These are phyloP conservation scores for Pythium sp. DNA, from an alignment of 352 stramenopile species.

Conservation along the genomic window DNA sequence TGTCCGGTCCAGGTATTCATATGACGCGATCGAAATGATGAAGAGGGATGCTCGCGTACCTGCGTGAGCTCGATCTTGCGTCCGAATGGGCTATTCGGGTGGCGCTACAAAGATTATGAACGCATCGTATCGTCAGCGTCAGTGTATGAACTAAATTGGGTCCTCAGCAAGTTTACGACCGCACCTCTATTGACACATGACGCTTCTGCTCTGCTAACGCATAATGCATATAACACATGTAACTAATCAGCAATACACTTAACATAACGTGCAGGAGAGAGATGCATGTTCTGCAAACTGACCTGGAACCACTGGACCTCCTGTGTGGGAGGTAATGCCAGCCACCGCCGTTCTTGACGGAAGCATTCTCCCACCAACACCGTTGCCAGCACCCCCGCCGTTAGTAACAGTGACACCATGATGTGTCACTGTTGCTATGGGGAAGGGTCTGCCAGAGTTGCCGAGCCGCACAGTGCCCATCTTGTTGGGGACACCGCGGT, in stretches of 20 bases:
- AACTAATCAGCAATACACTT: neutral
- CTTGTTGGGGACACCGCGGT: conserved; percentile 28
- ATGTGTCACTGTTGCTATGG: conserved; percentile 7
- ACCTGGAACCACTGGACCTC: neutral
- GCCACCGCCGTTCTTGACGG: neutral
- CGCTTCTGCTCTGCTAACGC: neutral
- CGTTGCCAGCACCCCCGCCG: too few species aligned
- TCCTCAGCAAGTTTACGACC: neutral
- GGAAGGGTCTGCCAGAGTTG: conserved; percentile 39
- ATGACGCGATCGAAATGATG: neutral
- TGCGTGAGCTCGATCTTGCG: conserved; percentile 35
- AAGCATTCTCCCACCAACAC: neutral
- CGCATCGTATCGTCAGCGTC: neutral
- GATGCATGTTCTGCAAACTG: neutral
- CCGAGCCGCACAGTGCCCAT: conserved; percentile 59
- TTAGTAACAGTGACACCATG: neutral
- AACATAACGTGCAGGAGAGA: neutral
- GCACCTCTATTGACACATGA: neutral
- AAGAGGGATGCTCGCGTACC: conserved; percentile 18
- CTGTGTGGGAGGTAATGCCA: neutral
- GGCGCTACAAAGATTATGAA: conserved; percentile 16
- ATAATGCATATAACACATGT: neutral
- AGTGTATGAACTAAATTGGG: neutral
- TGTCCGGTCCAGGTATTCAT: too few species aligned
- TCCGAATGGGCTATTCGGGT: conserved; percentile 41